Percentiles rank a stretch among this genome's conserved stretches.
Conservation (phyloP, 805 yeast species). For the Myxozyma udenii region DNA sequence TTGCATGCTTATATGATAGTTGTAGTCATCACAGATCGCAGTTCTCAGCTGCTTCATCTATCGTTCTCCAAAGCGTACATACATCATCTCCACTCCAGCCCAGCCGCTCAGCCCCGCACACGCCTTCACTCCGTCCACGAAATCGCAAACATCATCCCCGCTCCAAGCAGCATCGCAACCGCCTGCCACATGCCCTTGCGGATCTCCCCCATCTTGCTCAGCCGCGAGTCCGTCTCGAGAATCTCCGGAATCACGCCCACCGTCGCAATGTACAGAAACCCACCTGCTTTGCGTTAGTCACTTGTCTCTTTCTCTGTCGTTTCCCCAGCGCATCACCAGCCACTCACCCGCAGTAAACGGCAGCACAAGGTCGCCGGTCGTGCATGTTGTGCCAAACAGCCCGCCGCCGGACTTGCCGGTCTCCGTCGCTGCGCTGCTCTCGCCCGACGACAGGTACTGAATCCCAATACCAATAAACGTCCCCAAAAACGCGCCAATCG, state of each 20-base stretch:
- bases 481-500: constrained; percentile 63
- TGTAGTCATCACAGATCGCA: too few species aligned
- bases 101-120: too few species aligned
- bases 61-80: too few species aligned
- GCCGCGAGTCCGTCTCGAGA: constrained; percentile 43
- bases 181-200: constrained; percentile 48
- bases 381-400: constrained; percentile 51
- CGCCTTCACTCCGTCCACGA: constrained; percentile 42
- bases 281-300: constrained; percentile 35
- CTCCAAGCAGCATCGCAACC: constrained; percentile 51
- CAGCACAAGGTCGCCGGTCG: constrained; percentile 51
- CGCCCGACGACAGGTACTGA: constrained; percentile 28
- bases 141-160: constrained; percentile 54
- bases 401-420: constrained; percentile 35
- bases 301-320: background rate
- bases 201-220: constrained; percentile 43
- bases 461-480: constrained; percentile 61
- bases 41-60: too few species aligned
- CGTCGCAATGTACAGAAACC: constrained; percentile 67
- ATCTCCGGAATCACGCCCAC: constrained; percentile 76
- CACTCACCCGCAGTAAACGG: constrained; percentile 67
- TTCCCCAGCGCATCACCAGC: too few species aligned
- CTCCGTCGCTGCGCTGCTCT: constrained; percentile 18
- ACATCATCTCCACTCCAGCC: too few species aligned
- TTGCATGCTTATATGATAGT: too few species aligned